phyloP scores from a whole-genome alignment of 345 rosid species.

The Moricandia arvensis region DNA sequence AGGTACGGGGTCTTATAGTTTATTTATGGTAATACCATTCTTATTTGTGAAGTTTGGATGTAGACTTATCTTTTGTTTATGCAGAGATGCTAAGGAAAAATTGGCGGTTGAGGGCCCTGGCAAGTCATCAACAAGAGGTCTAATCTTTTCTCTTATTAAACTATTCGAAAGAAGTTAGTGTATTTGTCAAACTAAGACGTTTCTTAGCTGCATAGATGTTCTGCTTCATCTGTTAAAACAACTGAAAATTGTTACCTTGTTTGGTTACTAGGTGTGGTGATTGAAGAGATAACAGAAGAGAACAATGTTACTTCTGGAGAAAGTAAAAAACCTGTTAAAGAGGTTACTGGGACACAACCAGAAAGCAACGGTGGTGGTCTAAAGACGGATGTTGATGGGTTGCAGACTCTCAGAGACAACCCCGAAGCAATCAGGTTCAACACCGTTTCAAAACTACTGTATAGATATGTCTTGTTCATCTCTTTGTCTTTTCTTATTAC shows the following conservation, averaged over 20 bases:
- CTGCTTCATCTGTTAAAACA: background rate
- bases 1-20: slow-evolving; percentile 49
- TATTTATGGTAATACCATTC: background rate
- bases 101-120: slow-evolving; percentile 54
- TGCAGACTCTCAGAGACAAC: slow-evolving; percentile 65
- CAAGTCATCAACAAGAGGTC: slow-evolving; percentile 50
- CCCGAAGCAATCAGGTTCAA: slow-evolving; percentile 78
- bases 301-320: slow-evolving; percentile 39
- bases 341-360: slow-evolving; percentile 35
- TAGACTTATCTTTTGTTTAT: background rate
- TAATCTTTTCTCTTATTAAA: slow-evolving; percentile 14
- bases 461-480: slow-evolving; percentile 7
- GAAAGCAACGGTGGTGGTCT: slow-evolving; percentile 31
- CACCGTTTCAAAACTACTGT: slow-evolving; percentile 20
- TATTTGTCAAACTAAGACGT: slow-evolving; percentile 9
- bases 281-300: slow-evolving; percentile 83
- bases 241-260: background rate
- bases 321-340: slow-evolving; percentile 35
- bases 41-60: background rate
- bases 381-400: slow-evolving; percentile 47
- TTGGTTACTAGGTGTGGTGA: slow-evolving; percentile 50
- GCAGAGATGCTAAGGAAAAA: slow-evolving; percentile 60
- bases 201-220: background rate
- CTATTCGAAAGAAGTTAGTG: background rate
- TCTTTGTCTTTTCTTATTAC: no score